phyloP scores from a whole-genome alignment of 2,329 filamentous ascomycete species.

The Alternaria infectoria region DNA sequence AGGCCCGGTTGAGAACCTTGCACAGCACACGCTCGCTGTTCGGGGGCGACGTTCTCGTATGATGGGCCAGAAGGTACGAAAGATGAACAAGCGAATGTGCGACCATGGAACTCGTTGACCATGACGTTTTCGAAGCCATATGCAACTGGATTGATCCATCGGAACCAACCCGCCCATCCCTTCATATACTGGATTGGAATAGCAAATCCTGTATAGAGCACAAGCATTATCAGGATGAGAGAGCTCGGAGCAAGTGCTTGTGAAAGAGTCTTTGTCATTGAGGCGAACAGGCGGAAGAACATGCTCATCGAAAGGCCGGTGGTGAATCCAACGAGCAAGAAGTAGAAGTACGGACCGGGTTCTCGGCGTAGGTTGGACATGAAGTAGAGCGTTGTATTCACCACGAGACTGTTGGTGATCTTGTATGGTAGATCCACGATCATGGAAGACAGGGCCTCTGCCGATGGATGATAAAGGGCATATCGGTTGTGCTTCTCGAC shows the following conservation, averaged over 20 bases:
- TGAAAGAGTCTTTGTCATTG: conserved; percentile 69
- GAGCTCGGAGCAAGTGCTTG: conserved; percentile 62
- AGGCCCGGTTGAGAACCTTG: conserved; percentile 46
- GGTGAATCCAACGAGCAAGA: conserved; percentile 64
- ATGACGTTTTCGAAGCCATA: conserved; percentile 80
- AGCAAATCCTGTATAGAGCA: conserved; percentile 70
- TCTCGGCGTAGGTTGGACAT: conserved; percentile 57
- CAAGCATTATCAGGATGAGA: conserved; percentile 64
- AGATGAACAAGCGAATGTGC: conserved; percentile 32
- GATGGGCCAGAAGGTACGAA: conserved; percentile 50
- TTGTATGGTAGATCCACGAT: conserved; percentile 56
- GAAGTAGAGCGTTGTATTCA: conserved; percentile 53
- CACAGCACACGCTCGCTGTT: conserved; percentile 43
- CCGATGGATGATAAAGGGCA: conserved; percentile 83
- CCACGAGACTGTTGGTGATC: conserved; percentile 47
- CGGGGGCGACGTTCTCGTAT: conserved; percentile 35
- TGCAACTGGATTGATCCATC: conserved; percentile 76
- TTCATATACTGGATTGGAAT: conserved; percentile 66
- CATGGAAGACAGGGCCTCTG: conserved; percentile 68
- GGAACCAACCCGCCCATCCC: conserved; percentile 53
- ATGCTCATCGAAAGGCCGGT: conserved; percentile 77
- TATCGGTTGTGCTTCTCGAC: conserved; percentile 83
- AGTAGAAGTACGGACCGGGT: conserved; percentile 80
- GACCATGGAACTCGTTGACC: conserved; percentile 68
- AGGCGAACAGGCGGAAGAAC: conserved; percentile 79